Evolutionary conservation across 768 basidiomycete species (phyloP).

Genomic region (Omphalotus guepiniiformis): DNA sequence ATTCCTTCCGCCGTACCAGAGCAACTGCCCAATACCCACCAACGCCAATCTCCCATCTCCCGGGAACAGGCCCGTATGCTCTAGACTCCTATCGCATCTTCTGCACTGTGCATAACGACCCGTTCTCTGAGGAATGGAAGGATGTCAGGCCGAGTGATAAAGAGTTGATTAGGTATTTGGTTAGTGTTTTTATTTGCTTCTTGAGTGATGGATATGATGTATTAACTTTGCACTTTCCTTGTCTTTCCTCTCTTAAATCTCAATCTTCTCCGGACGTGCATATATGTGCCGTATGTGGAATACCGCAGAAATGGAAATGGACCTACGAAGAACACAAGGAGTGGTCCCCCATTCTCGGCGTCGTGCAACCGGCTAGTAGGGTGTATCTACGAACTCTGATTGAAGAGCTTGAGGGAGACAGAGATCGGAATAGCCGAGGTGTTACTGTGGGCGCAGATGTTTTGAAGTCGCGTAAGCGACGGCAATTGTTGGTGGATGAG

Average conservation of each 20-base stretch:
- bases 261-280: too few relatives aligned
- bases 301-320: conserved; percentile 83
- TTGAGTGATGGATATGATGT: too few relatives aligned
- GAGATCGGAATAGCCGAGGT: too few relatives aligned
- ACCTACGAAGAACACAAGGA: conserved; percentile 47
- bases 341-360: conserved; percentile 47
- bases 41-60: conserved; percentile 52
- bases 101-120: conserved; percentile 33
- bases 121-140: conserved; percentile 52
- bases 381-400: neutral
- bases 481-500: too few relatives aligned
- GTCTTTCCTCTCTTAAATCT: too few relatives aligned
- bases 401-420: too few relatives aligned
- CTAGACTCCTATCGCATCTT: conserved; percentile 77
- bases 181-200: conserved; percentile 26
- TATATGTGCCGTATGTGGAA: too few relatives aligned
- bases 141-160: conserved; percentile 62
- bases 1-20: too few relatives aligned
- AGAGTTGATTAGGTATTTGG: conserved; percentile 63
- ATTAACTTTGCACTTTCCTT: neutral
- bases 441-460: too few relatives aligned
- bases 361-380: conserved; percentile 15
- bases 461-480: too few relatives aligned
- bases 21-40: conserved; percentile 39
- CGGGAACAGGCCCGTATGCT: conserved; percentile 67